A percentile compares a stretch with the other conserved stretches of the same genome.
These are phyloP conservation scores for Litchi chinensis DNA, from an alignment of 345 rosid species.

Conservation along the genomic window DNA sequence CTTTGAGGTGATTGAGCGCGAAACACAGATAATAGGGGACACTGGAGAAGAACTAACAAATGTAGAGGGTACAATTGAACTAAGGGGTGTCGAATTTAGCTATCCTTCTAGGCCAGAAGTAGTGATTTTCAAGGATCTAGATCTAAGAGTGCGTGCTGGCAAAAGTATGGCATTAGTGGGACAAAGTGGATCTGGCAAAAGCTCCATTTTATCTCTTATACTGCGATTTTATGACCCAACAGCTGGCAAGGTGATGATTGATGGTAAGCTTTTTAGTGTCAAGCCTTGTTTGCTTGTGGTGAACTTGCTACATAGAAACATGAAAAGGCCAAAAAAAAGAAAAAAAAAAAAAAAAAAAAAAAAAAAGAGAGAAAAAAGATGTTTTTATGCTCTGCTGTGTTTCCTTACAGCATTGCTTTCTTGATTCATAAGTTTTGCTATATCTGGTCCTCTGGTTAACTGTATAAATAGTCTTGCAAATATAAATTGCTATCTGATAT, in stretches of 20 bases:
- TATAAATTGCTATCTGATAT: neutral
- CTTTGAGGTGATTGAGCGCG: conserved; percentile 78
- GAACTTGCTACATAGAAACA: neutral
- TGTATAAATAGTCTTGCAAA: neutral
- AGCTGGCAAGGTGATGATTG: conserved; percentile 79
- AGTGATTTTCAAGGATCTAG: conserved; percentile 65
- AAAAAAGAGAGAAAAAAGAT: too few relatives aligned
- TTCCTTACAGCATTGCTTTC: too few relatives aligned
- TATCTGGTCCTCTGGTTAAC: too few relatives aligned
- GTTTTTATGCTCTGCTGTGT: neutral
- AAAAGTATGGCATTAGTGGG: conserved; percentile 93
- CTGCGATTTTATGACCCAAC: conserved; percentile 92
- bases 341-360: too few relatives aligned
- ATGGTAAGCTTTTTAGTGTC: conserved; percentile 49
- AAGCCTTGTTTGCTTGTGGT: neutral
- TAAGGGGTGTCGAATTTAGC: conserved; percentile 67
- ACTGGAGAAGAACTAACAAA: conserved; percentile 58
- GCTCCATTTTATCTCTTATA: conserved; percentile 80
- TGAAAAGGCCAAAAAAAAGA: neutral
- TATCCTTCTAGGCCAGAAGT: conserved; percentile 94
- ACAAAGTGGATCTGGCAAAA: conserved; percentile 97
- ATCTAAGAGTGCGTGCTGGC: conserved; percentile 67
- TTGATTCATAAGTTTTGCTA: too few relatives aligned
- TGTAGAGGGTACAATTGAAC: conserved; percentile 78
- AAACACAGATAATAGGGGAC: conserved; percentile 66